Conservation (phyloP, 495 filamentous ascomycete species). For the Neurospora tetraspora region DNA sequence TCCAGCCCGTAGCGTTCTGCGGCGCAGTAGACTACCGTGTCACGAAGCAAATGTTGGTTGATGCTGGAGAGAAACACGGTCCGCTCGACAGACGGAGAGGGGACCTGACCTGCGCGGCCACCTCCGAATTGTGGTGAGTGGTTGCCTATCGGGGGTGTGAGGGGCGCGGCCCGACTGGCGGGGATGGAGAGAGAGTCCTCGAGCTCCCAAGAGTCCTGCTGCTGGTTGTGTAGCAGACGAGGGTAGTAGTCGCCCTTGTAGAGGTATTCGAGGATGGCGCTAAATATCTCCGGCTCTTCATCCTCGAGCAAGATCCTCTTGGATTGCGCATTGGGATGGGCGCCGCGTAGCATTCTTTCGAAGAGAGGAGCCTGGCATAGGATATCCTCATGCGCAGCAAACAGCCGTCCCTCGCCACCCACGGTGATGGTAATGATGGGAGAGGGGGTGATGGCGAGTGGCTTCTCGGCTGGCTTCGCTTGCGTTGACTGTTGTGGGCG, state of each 20-base stretch:
- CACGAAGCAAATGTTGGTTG: slow-evolving; percentile 64
- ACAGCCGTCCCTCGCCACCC: slow-evolving; percentile 71
- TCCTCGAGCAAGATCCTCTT: slow-evolving; percentile 71
- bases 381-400: slow-evolving; percentile 85
- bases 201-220: slow-evolving; percentile 59
- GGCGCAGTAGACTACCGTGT: slow-evolving; percentile 87
- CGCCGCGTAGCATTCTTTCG: slow-evolving; percentile 46
- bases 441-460: slow-evolving; percentile 36
- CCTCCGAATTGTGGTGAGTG: slow-evolving; percentile 30
- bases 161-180: slow-evolving; percentile 17
- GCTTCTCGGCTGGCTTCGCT: slow-evolving; percentile 37
- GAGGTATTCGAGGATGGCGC: slow-evolving; percentile 81
- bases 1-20: slow-evolving; percentile 79
- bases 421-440: slow-evolving; percentile 79
- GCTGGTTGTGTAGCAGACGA: slow-evolving; percentile 58
- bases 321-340: slow-evolving; percentile 49
- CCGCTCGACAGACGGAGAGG: slow-evolving; percentile 48
- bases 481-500: slow-evolving; percentile 20
- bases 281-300: slow-evolving; percentile 84
- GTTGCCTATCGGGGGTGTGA: slow-evolving; percentile 27
- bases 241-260: slow-evolving; percentile 94
- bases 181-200: slow-evolving; percentile 41
- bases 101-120: slow-evolving; percentile 38
- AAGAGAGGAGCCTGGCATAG: slow-evolving; percentile 79
- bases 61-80: slow-evolving; percentile 59